phyloP scores from a whole-genome alignment of 129 eudicot species.

The Solidago caesia region DNA sequence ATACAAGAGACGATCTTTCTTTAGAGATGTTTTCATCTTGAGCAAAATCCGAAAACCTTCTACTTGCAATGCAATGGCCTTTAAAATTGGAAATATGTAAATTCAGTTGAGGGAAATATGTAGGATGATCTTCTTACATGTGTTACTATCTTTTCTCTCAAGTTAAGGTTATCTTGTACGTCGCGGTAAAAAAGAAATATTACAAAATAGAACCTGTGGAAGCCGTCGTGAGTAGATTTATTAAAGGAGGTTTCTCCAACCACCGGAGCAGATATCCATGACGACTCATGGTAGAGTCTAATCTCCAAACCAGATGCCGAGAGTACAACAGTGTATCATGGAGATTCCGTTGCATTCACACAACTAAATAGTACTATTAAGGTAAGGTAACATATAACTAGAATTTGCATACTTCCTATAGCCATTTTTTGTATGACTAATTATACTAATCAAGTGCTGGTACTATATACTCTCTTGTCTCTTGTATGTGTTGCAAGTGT shows the following conservation, averaged over 20 bases:
- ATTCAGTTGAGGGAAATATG: too few species aligned
- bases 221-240: conserved; percentile 41
- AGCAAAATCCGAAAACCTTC: too few species aligned
- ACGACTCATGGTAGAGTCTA: conserved; percentile 36
- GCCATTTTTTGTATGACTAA: too few species aligned
- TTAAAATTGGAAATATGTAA: too few species aligned
- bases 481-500: neutral
- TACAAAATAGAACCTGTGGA: conserved; percentile 30
- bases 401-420: neutral
- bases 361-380: conserved; percentile 4
- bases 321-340: conserved; percentile 31
- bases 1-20: too few species aligned
- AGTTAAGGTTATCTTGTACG: neutral
- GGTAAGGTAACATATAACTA: conserved; percentile 8
- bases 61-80: too few species aligned
- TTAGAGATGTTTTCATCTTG: too few species aligned
- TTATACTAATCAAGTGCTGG: too few species aligned
- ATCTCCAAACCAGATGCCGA: conserved; percentile 27
- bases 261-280: conserved; percentile 39
- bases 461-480: neutral
- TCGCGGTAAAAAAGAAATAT: neutral
- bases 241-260: conserved; percentile 30
- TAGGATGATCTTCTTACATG: too few species aligned
- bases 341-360: conserved; percentile 30
- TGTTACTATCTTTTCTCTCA: neutral